Base-by-base conservation (phyloP, 257 asterid species). In the Solanum sitiens region DNA sequence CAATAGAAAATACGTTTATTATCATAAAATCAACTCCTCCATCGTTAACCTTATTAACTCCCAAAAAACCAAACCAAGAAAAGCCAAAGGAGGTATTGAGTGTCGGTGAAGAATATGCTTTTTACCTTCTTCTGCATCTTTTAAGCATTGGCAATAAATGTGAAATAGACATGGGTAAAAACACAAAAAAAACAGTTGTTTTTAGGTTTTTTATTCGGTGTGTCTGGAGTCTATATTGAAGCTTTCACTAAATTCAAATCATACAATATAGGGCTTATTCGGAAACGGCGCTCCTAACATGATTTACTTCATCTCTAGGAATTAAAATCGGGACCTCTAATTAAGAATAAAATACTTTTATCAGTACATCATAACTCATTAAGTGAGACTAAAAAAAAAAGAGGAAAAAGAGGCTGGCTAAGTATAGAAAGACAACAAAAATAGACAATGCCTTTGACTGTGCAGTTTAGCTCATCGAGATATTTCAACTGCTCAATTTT, bases 91-190 rank as follows among this genome's bases (percentile, higher is more conserved):
- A 8, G 11, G 3, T 20, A 0, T 40, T 75, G 39, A 8, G 84
- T 77, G 84, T 44, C 84, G 63, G 84, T 77, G 84, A 27, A 37
- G 23, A 77, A 25, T 77, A 25, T 44, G 63, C 63, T 77, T 35
- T 27, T 75, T 77, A 42, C 63, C 25, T 11, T 42, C 50, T 44
- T 77, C n/a, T 42, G 23, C 83, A 40, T 76, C 11, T 42, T 40
- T 16, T 53, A 1, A n/a, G 6, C 56, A 74, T 74, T 10, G 11
- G 42, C 53, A 37, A 6, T 11, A 11, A 37, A 74, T 45, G 32
- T 74, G 56, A 39, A 39, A 32, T 7, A 15, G 7, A 15, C 12
- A 32, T 18, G 8, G 8, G 23, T 16, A 16, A 18, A 6, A 37
- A 39, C 56, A 12, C 5, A 76, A 73, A 73, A 65, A 32, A n/a